Percentiles rank a stretch among this genome's conserved stretches.
Conservation (phyloP, 345 rosid species). For the Populus tremula region DNA sequence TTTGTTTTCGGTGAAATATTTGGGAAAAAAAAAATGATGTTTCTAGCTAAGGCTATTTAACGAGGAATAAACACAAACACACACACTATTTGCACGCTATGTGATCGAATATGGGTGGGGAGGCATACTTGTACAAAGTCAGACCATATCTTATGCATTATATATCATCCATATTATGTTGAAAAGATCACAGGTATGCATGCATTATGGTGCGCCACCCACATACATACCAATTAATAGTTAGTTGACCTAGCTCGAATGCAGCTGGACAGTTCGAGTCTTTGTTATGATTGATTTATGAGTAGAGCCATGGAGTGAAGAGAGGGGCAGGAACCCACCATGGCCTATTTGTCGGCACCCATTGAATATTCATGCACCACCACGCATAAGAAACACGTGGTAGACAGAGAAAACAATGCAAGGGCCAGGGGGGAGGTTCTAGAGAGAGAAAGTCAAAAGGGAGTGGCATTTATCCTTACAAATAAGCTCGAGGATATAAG, state of each 20-base stretch:
- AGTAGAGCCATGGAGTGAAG: background rate
- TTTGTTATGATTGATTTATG: background rate
- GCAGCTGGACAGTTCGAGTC: background rate
- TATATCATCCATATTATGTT: background rate
- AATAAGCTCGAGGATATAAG: background rate
- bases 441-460: background rate
- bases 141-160: no score
- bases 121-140: no score
- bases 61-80: no score
- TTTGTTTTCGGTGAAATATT: no score
- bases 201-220: background rate
- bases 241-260: background rate
- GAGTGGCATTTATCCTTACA: background rate
- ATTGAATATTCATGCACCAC: background rate
- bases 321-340: background rate
- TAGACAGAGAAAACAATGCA: background rate
- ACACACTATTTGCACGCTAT: background rate
- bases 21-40: no score
- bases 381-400: background rate
- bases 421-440: background rate
- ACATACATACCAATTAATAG: background rate
- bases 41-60: no score
- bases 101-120: background rate
- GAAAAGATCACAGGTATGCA: no score
- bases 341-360: slow-evolving; percentile 15